Percentiles rank a stretch among this genome's conserved stretches.
Evolutionary conservation across 495 filamentous ascomycete genomes (phyloP).

Genomic region (Lophiotrema nucula): DNA sequence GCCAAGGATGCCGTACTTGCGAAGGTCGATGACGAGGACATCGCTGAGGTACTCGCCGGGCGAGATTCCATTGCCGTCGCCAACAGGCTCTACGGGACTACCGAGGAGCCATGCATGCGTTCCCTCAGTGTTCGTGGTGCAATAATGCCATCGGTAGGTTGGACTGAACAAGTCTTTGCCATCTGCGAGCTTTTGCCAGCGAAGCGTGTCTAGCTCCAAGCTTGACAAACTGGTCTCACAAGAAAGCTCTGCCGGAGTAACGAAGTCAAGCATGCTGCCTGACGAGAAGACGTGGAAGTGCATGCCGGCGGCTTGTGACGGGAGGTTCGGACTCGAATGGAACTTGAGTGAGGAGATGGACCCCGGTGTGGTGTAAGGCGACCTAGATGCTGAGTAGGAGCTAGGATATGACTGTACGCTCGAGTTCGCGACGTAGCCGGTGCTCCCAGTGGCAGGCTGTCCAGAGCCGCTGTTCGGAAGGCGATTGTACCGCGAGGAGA

Average conservation of each 20-base stretch:
- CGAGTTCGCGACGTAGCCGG: slow-evolving; percentile 85
- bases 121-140: slow-evolving; percentile 85
- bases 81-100: slow-evolving; percentile 69
- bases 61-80: slow-evolving; percentile 48
- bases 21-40: slow-evolving; percentile 85
- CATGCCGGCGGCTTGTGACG: slow-evolving; percentile 80
- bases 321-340: slow-evolving; percentile 81
- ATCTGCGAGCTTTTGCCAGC: slow-evolving; percentile 92
- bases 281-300: slow-evolving; percentile 96
- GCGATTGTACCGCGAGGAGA: slow-evolving; percentile 20
- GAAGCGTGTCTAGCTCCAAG: slow-evolving; percentile 76
- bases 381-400: slow-evolving; percentile 50
- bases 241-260: slow-evolving; percentile 86
- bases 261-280: slow-evolving; percentile 86
- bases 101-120: slow-evolving; percentile 97
- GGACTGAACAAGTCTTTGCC: slow-evolving; percentile 86
- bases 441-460: slow-evolving; percentile 45
- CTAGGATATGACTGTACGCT: slow-evolving; percentile 66
- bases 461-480: slow-evolving; percentile 20
- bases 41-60: slow-evolving; percentile 91
- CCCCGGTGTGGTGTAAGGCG: slow-evolving; percentile 73
- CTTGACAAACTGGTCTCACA: slow-evolving; percentile 88
- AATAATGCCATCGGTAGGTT: slow-evolving; percentile 95
- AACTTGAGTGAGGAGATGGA: slow-evolving; percentile 89
- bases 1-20: slow-evolving; percentile 80